phyloP scores from a whole-genome alignment of 352 stramenopile genomes.

The Phytopythium helicoides region DNA sequence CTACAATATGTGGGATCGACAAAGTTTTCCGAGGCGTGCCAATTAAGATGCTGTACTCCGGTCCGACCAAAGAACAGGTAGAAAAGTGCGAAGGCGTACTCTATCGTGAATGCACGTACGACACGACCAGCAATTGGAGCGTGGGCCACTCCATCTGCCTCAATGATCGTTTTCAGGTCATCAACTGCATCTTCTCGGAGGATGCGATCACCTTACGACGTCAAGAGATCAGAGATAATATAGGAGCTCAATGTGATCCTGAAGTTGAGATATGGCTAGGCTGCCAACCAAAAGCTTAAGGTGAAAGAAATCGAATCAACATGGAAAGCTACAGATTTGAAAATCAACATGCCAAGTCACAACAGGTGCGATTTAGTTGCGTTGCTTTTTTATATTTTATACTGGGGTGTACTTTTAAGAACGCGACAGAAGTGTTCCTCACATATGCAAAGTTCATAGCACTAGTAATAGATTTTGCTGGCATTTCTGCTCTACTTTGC shows the following conservation, averaged over 20 bases:
- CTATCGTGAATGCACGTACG: constrained; percentile 9
- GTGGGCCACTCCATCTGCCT: constrained; percentile 10
- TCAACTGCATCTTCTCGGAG: constrained; percentile 7
- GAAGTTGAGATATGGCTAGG: constrained; percentile 16
- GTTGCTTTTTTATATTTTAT: too few species aligned
- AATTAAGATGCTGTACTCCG: neutral
- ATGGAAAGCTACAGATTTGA: too few species aligned
- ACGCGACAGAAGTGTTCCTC: too few species aligned
- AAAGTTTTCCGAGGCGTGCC: neutral
- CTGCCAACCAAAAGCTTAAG: too few species aligned
- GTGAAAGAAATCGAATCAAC: too few species aligned
- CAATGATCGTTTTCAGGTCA: constrained; percentile 11
- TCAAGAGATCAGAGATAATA: constrained; percentile 7
- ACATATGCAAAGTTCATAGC: too few species aligned
- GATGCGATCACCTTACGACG: constrained; percentile 8
- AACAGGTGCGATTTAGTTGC: too few species aligned
- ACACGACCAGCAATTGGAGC: neutral
- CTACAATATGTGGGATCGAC: neutral
- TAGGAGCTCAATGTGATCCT: constrained; percentile 7
- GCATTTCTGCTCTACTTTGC: too few species aligned
- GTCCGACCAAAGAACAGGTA: neutral
- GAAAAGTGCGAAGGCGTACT: constrained; percentile 10
- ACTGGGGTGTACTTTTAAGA: too few species aligned
- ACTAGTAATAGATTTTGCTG: too few species aligned
- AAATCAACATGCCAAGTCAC: too few species aligned